Base-by-base conservation (phyloP, 1,284 basidiomycete genomes). In the Chalciporus sp. region DNA sequence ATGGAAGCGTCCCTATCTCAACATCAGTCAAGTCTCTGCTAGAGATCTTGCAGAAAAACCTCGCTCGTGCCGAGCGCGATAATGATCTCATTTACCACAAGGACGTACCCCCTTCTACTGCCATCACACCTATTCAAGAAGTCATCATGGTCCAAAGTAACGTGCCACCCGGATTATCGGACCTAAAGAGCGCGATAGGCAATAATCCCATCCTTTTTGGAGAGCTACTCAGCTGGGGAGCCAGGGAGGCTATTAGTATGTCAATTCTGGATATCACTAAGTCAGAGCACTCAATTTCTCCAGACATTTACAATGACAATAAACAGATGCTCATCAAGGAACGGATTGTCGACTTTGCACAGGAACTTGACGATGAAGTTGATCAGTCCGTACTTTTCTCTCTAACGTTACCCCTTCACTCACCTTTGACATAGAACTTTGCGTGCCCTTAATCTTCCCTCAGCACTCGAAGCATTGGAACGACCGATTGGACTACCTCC, bases 51-150 rank as follows among this genome's bases (percentile, higher is more conserved):
- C 83, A 90, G 63, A 86, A 80, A 43, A 85, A 85, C 35, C 70
- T 94, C 19, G 72, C 77, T 3, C 82, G 92, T 14, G 93, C 95
- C 0, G 84, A 90, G 57, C 84, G 92, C 27, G 97, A 99, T 71
- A 99, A 99, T 66, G 92, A 98, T 69, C 76, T 98, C 6, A 97
- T 99, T 49, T 99, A 99, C 73, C 92, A 98, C 61, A 83, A 94
- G 53, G 86, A 92, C 43, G 81, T 97, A 0, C 95, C 94, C 0
- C 76, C 92, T 0, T 66, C 83, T 1, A 84, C 90, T 2, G 80
- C 87, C 27, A 79, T 98, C 4, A 73, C 88, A 0, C 69, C 80
- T 0, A 86, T 98, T 44, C 73, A 77, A 39, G 84, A 85, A 20
- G 84, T 85, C 2, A 73, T 81, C 4, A 85, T 98, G 72, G 92